Percentiles rank a stretch among this genome's conserved stretches.
Evolutionary conservation across 768 basidiomycete species (phyloP).

Genomic region (Xerocomus spinulosus): DNA sequence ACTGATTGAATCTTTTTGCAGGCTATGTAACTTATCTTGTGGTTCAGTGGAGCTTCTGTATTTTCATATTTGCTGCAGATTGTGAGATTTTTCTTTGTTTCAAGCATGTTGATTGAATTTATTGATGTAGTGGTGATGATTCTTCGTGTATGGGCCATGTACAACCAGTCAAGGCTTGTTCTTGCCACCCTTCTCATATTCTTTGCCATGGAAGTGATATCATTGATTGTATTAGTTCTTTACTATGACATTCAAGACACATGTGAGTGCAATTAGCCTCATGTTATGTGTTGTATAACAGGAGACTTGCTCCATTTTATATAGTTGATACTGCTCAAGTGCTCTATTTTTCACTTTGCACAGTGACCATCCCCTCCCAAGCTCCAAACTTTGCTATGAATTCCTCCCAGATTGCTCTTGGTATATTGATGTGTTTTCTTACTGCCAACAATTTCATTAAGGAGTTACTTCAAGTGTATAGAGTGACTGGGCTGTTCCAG

Average conservation of each 20-base stretch:
- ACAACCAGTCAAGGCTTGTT: background rate
- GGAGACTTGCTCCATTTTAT: background rate
- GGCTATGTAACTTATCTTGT: too few relatives aligned
- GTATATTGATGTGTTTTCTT: background rate
- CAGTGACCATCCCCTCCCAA: background rate
- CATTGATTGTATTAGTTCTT: too few relatives aligned
- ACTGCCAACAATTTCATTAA: background rate
- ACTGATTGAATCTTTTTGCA: too few relatives aligned
- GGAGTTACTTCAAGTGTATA: background rate
- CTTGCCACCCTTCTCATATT: background rate
- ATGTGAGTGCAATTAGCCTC: background rate
- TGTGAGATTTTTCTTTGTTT: background rate
- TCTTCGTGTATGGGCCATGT: background rate
- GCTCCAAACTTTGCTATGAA: background rate
- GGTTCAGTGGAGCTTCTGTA: background rate
- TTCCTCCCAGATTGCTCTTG: background rate
- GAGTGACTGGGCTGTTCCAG: background rate
- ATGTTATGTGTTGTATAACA: background rate
- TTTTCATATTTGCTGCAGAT: conserved; percentile 1
- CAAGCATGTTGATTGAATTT: background rate
- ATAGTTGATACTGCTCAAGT: background rate
- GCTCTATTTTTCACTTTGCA: background rate
- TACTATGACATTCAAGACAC: too few relatives aligned
- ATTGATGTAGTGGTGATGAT: background rate
- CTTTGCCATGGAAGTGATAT: background rate